phyloP scores from a whole-genome alignment of 129 eudicot genomes.

The Arctium lappa region DNA sequence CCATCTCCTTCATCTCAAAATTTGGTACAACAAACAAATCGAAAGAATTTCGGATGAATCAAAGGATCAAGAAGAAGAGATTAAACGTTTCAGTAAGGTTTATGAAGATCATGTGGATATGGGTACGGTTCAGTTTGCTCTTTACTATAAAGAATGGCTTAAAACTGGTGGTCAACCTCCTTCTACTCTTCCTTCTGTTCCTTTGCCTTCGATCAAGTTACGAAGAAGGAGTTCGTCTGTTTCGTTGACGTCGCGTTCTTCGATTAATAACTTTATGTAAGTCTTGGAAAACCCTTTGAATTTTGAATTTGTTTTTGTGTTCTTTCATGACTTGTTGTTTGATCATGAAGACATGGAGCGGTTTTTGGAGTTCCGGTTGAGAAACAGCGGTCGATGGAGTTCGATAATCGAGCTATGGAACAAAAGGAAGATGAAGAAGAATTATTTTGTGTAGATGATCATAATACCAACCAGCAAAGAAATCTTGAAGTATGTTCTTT shows the following conservation, averaged over 20 bases:
- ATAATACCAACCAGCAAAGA: slow-evolving; percentile 23
- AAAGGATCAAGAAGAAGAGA: slow-evolving; percentile 36
- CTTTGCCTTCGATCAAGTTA: slow-evolving; percentile 50
- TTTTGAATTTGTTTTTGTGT: not conserved
- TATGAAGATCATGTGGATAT: slow-evolving; percentile 53
- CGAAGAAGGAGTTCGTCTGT: slow-evolving; percentile 41
- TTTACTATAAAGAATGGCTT: slow-evolving; percentile 77
- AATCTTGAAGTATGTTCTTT: slow-evolving; percentile 35
- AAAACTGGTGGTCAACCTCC: slow-evolving; percentile 68
- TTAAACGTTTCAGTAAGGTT: slow-evolving; percentile 36
- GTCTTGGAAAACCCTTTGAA: slow-evolving; percentile 10
- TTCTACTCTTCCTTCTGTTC: slow-evolving; percentile 58
- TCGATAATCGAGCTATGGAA: slow-evolving; percentile 34
- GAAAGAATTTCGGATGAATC: slow-evolving; percentile 35
- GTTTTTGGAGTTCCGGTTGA: slow-evolving; percentile 51
- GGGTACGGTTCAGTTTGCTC: slow-evolving; percentile 63
- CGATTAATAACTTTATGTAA: slow-evolving; percentile 52
- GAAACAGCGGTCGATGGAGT: slow-evolving; percentile 31
- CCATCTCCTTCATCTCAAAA: slow-evolving; percentile 69
- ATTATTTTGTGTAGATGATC: slow-evolving; percentile 18
- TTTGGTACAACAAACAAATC: slow-evolving; percentile 50
- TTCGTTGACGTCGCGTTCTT: slow-evolving; percentile 29
- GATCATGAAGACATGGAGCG: slow-evolving; percentile 41
- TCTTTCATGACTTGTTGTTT: not conserved
- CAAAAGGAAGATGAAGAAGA: slow-evolving; percentile 33